Evolutionary conservation across 2,329 filamentous ascomycete species (phyloP).

Genomic region (Aspergillus sergii): DNA sequence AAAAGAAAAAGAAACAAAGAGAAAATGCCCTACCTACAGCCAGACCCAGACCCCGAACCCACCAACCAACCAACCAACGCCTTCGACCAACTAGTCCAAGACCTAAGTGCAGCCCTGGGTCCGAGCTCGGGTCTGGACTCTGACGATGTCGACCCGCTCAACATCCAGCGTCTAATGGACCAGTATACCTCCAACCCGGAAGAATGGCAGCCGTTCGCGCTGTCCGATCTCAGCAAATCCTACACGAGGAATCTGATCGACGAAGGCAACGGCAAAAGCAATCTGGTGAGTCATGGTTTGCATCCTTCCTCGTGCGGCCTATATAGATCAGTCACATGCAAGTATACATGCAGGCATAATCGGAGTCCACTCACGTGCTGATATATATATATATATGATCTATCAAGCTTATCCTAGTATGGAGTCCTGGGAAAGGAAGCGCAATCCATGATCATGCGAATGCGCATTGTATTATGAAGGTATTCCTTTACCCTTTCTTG

Average conservation of each 20-base stretch:
- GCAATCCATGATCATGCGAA: conserved; percentile 88
- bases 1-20: not conserved
- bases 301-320: not conserved
- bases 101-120: conserved; percentile 74
- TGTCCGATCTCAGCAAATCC: conserved; percentile 67
- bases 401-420: conserved; percentile 79
- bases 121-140: conserved; percentile 81
- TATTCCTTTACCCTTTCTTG: conserved; percentile 20
- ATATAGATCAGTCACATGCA: not conserved
- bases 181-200: conserved; percentile 68
- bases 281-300: conserved; percentile 58
- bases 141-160: conserved; percentile 74
- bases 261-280: conserved; percentile 81
- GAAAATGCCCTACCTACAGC: conserved; percentile 40
- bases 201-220: conserved; percentile 76
- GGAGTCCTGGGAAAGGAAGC: conserved; percentile 80
- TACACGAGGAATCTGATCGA: conserved; percentile 92
- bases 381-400: not conserved
- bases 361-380: conserved; percentile 11
- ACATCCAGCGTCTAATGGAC: conserved; percentile 73
- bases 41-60: conserved; percentile 11
- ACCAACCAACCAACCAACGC: conserved; percentile 19
- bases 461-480: conserved; percentile 89
- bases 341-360: not conserved
- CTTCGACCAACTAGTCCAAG: conserved; percentile 72